Evolutionary conservation across 148 eudicot species (phyloP).

Genomic region (Pharnaceum exiguum): DNA sequence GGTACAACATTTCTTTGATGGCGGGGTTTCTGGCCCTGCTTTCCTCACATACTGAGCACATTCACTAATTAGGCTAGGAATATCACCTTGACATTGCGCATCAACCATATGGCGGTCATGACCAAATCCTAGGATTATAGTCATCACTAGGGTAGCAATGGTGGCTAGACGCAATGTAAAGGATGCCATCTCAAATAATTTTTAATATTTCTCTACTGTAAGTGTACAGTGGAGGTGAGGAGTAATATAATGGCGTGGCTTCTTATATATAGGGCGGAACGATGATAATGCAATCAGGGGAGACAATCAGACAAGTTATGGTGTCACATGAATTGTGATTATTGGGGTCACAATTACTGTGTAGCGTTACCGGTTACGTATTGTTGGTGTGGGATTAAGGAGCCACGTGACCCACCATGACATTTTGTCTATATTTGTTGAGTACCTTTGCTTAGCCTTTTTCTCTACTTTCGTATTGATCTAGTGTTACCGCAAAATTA

Average conservation of each 20-base stretch:
- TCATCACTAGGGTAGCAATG: background rate
- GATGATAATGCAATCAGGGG: no score
- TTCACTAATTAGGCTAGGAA: slow-evolving; percentile 17
- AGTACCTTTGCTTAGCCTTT: no score
- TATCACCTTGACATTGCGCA: slow-evolving; percentile 24
- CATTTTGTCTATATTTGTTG: no score
- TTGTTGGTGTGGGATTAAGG: no score
- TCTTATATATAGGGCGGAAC: background rate
- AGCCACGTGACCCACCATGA: no score
- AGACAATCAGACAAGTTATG: background rate
- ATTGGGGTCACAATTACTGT: no score
- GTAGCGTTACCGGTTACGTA: no score
- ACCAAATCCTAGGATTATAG: background rate
- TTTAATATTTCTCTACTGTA: background rate
- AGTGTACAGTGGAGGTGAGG: background rate
- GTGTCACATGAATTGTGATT: background rate
- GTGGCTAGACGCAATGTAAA: background rate
- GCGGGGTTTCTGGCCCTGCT: slow-evolving; percentile 20
- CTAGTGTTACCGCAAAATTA: no score
- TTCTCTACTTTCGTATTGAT: no score
- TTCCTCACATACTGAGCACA: slow-evolving; percentile 25
- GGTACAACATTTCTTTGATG: slow-evolving; percentile 27
- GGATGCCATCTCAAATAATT: background rate
- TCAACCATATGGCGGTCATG: slow-evolving; percentile 1
- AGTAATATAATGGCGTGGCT: background rate